These are phyloP conservation scores for Tulasnella sp. DNA, from an alignment of 768 basidiomycete genomes.

Conservation along the genomic window DNA sequence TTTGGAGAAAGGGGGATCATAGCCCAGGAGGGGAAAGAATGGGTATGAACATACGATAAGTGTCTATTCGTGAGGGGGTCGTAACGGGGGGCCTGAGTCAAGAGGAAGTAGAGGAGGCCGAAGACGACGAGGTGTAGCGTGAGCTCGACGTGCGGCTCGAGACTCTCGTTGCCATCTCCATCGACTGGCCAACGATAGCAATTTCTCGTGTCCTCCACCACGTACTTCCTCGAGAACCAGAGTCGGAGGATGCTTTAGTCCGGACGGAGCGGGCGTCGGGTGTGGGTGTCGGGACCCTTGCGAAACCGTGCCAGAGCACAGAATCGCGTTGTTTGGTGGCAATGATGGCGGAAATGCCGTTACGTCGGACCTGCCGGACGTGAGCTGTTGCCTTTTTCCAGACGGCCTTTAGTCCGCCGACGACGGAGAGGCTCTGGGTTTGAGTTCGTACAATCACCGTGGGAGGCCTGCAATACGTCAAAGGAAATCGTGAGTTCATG, in stretches of 20 bases:
- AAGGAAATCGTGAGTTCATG: not conserved
- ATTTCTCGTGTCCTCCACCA: conserved; percentile 7
- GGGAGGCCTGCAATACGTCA: not conserved
- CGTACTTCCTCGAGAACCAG: not conserved
- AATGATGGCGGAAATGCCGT: not conserved
- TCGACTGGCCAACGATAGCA: too few species aligned
- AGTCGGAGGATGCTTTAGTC: too few species aligned
- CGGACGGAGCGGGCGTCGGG: too few species aligned
- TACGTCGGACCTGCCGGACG: conserved; percentile 3
- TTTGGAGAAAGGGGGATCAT: too few species aligned
- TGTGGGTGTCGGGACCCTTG: not conserved
- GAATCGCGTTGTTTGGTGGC: conserved; percentile 1
- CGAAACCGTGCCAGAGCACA: conserved; percentile 6
- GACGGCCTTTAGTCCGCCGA: conserved; percentile 7
- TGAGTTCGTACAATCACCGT: conserved; percentile 10
- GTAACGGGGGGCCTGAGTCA: too few species aligned
- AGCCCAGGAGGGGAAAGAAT: too few species aligned
- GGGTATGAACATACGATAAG: too few species aligned
- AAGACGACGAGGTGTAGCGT: too few species aligned
- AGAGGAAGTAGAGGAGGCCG: too few species aligned
- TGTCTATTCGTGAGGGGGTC: too few species aligned
- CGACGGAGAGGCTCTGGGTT: not conserved
- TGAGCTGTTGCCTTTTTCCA: conserved; percentile 13
- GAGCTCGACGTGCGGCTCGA: too few species aligned
- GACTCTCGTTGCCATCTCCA: too few species aligned